Evolutionary conservation across 2,329 filamentous ascomycete genomes (phyloP), one percentile per base, ranked within the genome.

Genomic region (Trichoderma sp.): DNA sequence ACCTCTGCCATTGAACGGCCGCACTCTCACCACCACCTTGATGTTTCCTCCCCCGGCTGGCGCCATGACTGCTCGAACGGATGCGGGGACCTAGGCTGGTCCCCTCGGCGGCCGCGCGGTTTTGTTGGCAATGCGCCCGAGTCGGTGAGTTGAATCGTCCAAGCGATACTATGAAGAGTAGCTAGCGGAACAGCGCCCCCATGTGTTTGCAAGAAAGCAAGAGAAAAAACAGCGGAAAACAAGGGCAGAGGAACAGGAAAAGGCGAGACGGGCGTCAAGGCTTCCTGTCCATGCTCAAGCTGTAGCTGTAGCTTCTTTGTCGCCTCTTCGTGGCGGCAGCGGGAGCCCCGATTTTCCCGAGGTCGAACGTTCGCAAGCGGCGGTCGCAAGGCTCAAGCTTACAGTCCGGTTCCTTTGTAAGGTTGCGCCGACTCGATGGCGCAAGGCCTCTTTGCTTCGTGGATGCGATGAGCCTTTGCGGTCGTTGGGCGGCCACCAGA

Each of bases 1-100:
- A 96, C 95, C 95, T 96, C 95, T 92, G 82, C 91, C 92, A 85
- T 99, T 99, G 87, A 99, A 99, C 68, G 97, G 97, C 83, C 97
- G 92, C 81, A 94, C 93, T 87, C 97, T 92, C 88, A 99, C 97
- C 89, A 99, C 97, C 87, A 99, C 97, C 92, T 99, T 99, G 85
- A 99, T 99, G 84, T 99, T 99, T 83, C 97, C 95, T 86, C 94
- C 95, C 82, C 94, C 94, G 80, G 90, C 87, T 77, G 87, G 84
- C 79, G 84, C 81, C 84, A 85, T 85, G 81, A 72, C 78, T 80
- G 79, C 79, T 77, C 75, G 75, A 76, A 77, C 75, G 78, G 78
- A 78, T 77, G 79, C 76, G 83, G 84, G 83, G 84, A 84, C 83
- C 84, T 77, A 77, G 67, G 75, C 53, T 79, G 83, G 84, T 81